phyloP scores from a whole-genome alignment of 2,329 filamentous ascomycete genomes.

The Knufia petricola region DNA sequence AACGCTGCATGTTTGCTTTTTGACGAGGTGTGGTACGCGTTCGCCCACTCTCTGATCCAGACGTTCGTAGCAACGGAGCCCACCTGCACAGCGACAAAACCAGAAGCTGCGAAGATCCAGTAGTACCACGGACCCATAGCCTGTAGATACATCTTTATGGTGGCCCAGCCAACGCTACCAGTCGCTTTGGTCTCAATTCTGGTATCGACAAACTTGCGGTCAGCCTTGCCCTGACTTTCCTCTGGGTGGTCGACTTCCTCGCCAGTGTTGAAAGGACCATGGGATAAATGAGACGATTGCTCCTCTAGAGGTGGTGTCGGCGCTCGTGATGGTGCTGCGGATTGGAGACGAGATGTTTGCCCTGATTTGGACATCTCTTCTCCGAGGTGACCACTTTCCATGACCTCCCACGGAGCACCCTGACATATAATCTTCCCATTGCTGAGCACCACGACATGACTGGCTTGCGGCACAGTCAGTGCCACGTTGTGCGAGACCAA shows the following conservation, averaged over 20 bases:
- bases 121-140: constrained; percentile 98
- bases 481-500: constrained; percentile 90
- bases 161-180: constrained; percentile 78
- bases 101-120: constrained; percentile 65
- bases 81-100: constrained; percentile 75
- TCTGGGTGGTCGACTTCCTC: constrained; percentile 25
- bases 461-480: constrained; percentile 71
- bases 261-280: constrained; percentile 29
- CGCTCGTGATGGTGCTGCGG: constrained; percentile 65
- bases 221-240: constrained; percentile 24
- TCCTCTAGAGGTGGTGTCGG: constrained; percentile 57
- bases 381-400: constrained; percentile 77
- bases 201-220: constrained; percentile 31
- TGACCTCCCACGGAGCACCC: constrained; percentile 67
- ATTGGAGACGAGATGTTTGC: constrained; percentile 59
- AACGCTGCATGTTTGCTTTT: constrained; percentile 28
- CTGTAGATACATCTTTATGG: constrained; percentile 73
- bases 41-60: constrained; percentile 94
- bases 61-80: constrained; percentile 80
- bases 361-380: constrained; percentile 73
- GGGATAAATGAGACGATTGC: constrained; percentile 25
- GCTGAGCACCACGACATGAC: constrained; percentile 74
- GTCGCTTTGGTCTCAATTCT: constrained; percentile 68
- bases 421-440: constrained; percentile 73
- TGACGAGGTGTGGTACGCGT: constrained; percentile 58